Evolutionary conservation across 2,329 filamentous ascomycete genomes (phyloP), one percentile per base, ranked within the genome.

Genomic region (Sporothrix euskadiensis): DNA sequence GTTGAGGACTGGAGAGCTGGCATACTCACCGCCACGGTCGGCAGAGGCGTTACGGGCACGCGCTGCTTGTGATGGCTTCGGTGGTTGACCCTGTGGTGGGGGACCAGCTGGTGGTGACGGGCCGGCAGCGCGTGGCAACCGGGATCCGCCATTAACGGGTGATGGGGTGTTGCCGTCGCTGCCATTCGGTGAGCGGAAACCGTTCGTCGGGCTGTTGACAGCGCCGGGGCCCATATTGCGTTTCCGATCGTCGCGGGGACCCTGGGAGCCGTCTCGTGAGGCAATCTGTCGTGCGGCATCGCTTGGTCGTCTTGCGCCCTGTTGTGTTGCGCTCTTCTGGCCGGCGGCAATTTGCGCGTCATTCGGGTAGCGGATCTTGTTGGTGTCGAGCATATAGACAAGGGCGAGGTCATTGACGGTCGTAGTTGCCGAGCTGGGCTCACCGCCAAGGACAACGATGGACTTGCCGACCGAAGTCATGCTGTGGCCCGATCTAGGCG

Each of bases 401-500:
- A 97, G 88, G 74, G 92, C 94, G 71, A 99, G 85, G 80, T 99
- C 96, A 75, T 91, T 91, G 44, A 93, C 89, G 78, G 96, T 90
- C 66, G 91, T 89, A 0, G 92, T 89, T 39, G 93, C 92, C 19
- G 94, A 94, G 81, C 94, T 98, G 16, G 96, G 96, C 81, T 99
- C 97, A 76, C 96, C 96, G 52, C 93, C 97, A 44, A 98, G 86
- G 56, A 98, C 93, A 66, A 98, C 91, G 75, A 99, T 91, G 74
- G 94, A 92, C 81, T 97, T 98, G 41, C 93, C 94, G 75, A 95
- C 93, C 1, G 94, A 91, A 1, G 96, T 98, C 96, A 99, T 98
- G 81, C 94, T 98, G 81, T 99, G 96, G 0, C 96, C 96, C 19
- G 95, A 98, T 74, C 96, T 88, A 44, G 96, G 91, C 3, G 94